phyloP scores from a whole-genome alignment of 345 rosid species.

The Leavenworthia alabamica region DNA sequence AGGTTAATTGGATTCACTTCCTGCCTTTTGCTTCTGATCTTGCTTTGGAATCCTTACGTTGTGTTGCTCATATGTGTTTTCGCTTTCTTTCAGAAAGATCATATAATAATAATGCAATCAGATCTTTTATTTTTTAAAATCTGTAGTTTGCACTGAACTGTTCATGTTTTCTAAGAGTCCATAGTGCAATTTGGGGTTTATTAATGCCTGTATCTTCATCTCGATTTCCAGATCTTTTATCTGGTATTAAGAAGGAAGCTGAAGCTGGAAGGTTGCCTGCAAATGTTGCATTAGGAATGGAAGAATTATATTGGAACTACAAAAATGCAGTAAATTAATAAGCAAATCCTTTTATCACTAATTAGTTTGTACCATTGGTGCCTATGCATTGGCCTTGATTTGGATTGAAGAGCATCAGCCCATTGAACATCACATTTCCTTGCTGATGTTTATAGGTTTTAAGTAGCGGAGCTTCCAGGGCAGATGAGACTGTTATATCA shows the following conservation, averaged over 20 bases:
- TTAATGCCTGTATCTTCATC: background rate
- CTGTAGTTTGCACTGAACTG: background rate
- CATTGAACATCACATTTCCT: background rate
- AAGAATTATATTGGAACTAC: constrained; percentile 75
- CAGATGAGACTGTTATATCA: constrained; percentile 57
- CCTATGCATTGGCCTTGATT: background rate
- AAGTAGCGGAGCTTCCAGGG: constrained; percentile 55
- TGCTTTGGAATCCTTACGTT: background rate
- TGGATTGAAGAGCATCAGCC: background rate
- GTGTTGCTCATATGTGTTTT: constrained; percentile 3
- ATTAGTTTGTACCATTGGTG: constrained; percentile 7
- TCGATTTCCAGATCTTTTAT: constrained; percentile 57
- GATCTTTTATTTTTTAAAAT: background rate
- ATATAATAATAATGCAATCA: background rate
- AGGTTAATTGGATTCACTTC: constrained; percentile 4
- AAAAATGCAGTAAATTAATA: constrained; percentile 80
- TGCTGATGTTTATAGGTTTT: constrained; percentile 50
- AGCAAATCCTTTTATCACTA: constrained; percentile 25
- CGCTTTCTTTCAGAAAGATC: too few species aligned
- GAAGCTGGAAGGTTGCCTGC: constrained; percentile 71
- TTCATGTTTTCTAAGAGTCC: background rate
- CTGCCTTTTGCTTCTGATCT: background rate
- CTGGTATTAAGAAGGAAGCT: constrained; percentile 62
- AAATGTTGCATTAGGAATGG: constrained; percentile 75
- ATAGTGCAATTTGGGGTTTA: background rate